Base-by-base conservation (phyloP, 1,284 basidiomycete genomes). In the Moesziomyces sp. region DNA sequence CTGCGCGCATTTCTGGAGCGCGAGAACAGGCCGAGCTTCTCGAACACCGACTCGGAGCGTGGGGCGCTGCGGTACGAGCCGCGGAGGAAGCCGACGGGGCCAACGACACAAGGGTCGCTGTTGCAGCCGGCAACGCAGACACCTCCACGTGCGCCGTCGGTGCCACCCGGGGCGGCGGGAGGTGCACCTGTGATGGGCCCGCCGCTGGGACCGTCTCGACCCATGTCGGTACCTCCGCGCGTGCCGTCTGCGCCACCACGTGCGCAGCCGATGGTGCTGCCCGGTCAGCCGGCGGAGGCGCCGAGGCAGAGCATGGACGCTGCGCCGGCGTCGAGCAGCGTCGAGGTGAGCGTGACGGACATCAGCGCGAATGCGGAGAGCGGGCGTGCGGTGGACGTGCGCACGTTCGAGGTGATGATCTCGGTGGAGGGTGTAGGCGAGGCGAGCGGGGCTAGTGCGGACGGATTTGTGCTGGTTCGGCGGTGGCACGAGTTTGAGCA, bases 401-500 rank as follows among this genome's bases (percentile, higher is more conserved):
- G 72, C 21, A 75, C 60, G 0, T 58, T 79, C 28, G 80, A 83
- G 40, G 64, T 82, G 40, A 80, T 83, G 69, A 74, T 82, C 48
- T 78, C 78, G 23, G 74, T 83, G 42, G 81, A 83, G 50, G 72
- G 68, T 7, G 47, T 56, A 5, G 24, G 61, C 7, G 64, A 50
- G 11, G n/a, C 58, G 1, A 30, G 30, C 30, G 30, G 30, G 35
- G 52, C 55, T 13, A 58, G 59, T n/a, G 45, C 69, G 4, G 78
- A 78, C 38, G 81, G 81, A 40, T 82, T 81, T 56, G 76, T 81
- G 3, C 65, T 83, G 11, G 56, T 83, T 0, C 69, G 81, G 9
- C 58, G 73, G 10, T 82, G 80, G 80, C 56, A 74, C 52, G 80
- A 83, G 49, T 75, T 83, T 28, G 79, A 82, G 52, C 58, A 69